Evolutionary conservation across 73 alveolate genomes (phyloP).

Genomic region (Breviolum minutum): DNA sequence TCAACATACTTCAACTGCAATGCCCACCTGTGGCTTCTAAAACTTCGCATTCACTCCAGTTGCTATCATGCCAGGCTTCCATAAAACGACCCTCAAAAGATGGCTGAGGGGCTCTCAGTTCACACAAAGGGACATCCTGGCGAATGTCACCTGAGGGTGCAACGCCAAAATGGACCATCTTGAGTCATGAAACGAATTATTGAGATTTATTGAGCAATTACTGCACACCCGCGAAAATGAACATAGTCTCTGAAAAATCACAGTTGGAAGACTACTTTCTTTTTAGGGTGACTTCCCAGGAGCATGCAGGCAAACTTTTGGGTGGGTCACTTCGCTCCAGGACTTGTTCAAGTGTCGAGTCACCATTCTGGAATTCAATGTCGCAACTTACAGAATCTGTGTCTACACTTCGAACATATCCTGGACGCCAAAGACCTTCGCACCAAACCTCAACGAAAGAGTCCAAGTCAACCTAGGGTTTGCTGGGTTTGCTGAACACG

Average conservation of each 20-base stretch:
- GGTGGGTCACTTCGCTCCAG: background rate
- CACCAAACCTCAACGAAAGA: slow-evolving; percentile 9
- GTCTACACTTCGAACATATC: background rate
- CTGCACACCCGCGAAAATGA: no score
- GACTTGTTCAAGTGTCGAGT: background rate
- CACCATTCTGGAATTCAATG: background rate
- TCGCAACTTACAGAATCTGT: background rate
- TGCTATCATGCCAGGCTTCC: background rate
- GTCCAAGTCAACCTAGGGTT: background rate
- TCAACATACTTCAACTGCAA: background rate
- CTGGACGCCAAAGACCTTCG: slow-evolving; percentile 40
- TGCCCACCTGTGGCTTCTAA: background rate
- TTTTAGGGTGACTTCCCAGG: no score
- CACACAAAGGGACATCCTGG: slow-evolving; percentile 17
- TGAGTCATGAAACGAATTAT: no score
- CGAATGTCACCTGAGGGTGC: background rate
- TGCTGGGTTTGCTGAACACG: background rate
- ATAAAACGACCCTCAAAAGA: background rate
- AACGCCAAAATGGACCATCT: background rate
- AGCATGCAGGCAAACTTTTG: no score
- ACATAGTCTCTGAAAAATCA: no score
- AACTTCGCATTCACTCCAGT: slow-evolving; percentile 58
- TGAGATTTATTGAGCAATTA: no score
- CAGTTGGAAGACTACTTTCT: no score
- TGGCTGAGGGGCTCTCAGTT: background rate